Percentiles rank a stretch among this genome's conserved stretches.
Conservation (phyloP, 2,329 filamentous ascomycete genomes). For the Teratosphaeria epicoccoides region DNA sequence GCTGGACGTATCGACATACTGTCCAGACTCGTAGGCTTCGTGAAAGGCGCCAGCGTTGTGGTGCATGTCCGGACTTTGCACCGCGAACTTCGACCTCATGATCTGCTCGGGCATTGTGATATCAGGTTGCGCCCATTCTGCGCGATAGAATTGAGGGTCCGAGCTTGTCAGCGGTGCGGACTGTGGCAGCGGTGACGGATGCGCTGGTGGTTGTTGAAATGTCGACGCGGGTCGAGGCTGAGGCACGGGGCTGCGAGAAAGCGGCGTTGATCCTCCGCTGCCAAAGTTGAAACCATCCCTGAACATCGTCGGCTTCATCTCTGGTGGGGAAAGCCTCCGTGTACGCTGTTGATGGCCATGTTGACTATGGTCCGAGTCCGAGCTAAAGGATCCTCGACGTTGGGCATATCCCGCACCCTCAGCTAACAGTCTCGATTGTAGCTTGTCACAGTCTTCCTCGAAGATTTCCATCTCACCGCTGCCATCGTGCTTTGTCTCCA, state of each 20-base stretch:
- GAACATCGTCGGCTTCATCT: conserved; percentile 22
- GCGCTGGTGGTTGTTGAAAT: conserved; percentile 4
- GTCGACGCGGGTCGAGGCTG: conserved; percentile 2
- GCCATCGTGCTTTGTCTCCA: conserved; percentile 43
- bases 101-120: conserved; percentile 11
- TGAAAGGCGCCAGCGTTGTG: not conserved
- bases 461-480: conserved; percentile 39
- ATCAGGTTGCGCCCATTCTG: conserved; percentile 18
- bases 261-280: conserved; percentile 19
- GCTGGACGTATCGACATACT: not conserved
- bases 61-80: conserved; percentile 6
- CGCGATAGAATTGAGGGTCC: conserved; percentile 22
- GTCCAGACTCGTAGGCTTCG: not conserved
- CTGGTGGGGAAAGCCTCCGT: conserved; percentile 28
- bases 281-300: conserved; percentile 20
- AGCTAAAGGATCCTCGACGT: conserved; percentile 46
- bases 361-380: conserved; percentile 46
- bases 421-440: conserved; percentile 46
- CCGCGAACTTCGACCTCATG: conserved; percentile 14
- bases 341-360: conserved; percentile 18
- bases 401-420: conserved; percentile 41
- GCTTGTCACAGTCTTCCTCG: conserved; percentile 46
- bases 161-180: conserved; percentile 12
- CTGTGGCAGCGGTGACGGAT: conserved; percentile 17
- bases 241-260: conserved; percentile 16